Conservation (phyloP, 805 yeast species). For the Candida railenensis region DNA sequence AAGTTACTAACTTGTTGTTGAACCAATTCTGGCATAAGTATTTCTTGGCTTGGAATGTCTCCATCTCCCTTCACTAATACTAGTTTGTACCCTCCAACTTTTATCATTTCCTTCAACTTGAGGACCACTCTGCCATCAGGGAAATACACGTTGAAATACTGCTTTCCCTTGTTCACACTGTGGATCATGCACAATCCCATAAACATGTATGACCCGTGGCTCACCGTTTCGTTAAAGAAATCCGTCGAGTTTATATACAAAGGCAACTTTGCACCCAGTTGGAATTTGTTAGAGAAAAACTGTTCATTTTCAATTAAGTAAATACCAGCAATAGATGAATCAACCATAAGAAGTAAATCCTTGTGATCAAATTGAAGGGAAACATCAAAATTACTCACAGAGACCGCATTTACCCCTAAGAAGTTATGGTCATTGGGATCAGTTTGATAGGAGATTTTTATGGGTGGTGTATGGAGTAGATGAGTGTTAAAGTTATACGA, state of each 20-base stretch:
- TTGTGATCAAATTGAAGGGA: conserved; percentile 16
- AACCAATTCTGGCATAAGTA: conserved; percentile 32
- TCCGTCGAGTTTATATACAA: conserved; percentile 18
- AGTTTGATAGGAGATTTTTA: conserved; percentile 25
- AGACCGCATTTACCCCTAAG: conserved; percentile 24
- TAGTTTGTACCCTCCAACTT: conserved; percentile 27
- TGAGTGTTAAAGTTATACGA: conserved; percentile 23
- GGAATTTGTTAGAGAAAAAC: conserved; percentile 12
- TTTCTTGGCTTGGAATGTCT: conserved; percentile 61
- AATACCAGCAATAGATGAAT: conserved; percentile 42
- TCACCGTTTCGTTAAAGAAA: conserved; percentile 10
- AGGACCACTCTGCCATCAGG: conserved; percentile 30
- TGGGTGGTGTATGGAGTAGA: conserved; percentile 23
- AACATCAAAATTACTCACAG: conserved; percentile 21
- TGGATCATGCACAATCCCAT: conserved; percentile 65
- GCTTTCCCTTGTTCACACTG: conserved; percentile 46
- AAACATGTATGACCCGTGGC: conserved; percentile 20
- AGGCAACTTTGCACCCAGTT: conserved; percentile 9
- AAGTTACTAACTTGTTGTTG: conserved; percentile 18
- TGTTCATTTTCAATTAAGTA: conserved; percentile 25
- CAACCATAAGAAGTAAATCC: conserved; percentile 32
- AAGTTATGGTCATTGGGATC: conserved; percentile 7
- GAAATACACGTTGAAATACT: conserved; percentile 54
- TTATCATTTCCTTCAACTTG: conserved; percentile 12
- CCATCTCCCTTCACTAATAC: conserved; percentile 62